A percentile compares a stretch with the other conserved stretches of the same genome.
Conservation (phyloP, 192 early-diverging fungal genomes). For the Allomyces macrogynus region DNA sequence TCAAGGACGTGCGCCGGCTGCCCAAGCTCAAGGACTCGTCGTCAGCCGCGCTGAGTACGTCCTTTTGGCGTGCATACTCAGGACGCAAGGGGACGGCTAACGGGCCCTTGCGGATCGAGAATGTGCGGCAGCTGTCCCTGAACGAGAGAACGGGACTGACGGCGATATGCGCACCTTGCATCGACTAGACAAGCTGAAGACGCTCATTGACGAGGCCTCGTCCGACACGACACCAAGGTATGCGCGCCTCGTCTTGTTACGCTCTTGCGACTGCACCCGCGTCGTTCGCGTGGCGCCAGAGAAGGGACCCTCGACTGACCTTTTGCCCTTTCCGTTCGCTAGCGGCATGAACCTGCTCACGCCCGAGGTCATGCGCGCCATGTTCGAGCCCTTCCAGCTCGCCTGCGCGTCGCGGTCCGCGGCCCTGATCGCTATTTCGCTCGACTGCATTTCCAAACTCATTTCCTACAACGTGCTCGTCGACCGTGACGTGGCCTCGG, state of each 20-base stretch:
- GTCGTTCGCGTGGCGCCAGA: too few species aligned
- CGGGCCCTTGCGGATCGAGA: conserved; percentile 1
- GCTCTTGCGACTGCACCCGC: too few species aligned
- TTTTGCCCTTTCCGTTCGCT: not conserved
- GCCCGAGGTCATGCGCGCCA: conserved; percentile 12
- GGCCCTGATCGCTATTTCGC: conserved; percentile 36
- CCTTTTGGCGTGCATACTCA: conserved; percentile 6
- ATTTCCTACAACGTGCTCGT: conserved; percentile 42
- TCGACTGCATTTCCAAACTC: conserved; percentile 68
- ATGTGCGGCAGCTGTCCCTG: conserved; percentile 1
- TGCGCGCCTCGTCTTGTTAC: too few species aligned
- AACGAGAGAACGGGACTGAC: conserved; percentile 9
- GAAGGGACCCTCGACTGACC: too few species aligned
- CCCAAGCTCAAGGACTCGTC: conserved; percentile 22
- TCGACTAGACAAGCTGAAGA: too few species aligned
- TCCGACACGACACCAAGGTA: too few species aligned
- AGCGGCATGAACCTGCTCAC: not conserved
- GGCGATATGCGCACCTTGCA: not conserved
- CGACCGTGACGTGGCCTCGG: conserved; percentile 10
- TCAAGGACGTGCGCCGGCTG: conserved; percentile 27
- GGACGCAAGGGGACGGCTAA: conserved; percentile 4
- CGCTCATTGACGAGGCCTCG: too few species aligned
- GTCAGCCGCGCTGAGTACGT: conserved; percentile 24
- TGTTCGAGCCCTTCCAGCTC: conserved; percentile 47
- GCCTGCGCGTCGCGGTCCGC: conserved; percentile 48